Evolutionary conservation across 805 yeast species (phyloP).

Genomic region (Yamadazyma kitorensis): DNA sequence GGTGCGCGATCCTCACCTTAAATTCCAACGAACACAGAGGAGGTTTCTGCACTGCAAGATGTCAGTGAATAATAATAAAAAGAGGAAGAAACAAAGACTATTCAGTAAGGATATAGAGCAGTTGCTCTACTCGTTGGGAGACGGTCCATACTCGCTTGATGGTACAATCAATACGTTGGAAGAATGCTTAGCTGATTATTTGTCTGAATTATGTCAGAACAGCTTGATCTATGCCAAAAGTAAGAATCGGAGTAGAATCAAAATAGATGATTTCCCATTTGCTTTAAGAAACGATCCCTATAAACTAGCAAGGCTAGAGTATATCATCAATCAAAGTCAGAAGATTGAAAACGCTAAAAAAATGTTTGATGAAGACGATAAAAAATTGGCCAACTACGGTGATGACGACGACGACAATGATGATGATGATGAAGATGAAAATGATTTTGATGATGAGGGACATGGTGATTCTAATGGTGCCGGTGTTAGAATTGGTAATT

Average conservation of each 20-base stretch:
- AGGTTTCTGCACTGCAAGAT: no score
- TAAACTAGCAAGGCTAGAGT: conserved; percentile 39
- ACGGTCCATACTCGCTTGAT: conserved; percentile 38
- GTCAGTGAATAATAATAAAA: conserved; percentile 6
- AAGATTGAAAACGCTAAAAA: conserved; percentile 39
- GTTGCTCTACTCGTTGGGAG: conserved; percentile 40
- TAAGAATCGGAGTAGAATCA: conserved; percentile 38
- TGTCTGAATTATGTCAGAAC: conserved; percentile 33
- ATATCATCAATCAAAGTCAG: conserved; percentile 36
- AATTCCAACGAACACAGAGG: no score
- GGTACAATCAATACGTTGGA: conserved; percentile 37
- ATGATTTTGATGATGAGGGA: background rate
- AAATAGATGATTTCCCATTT: conserved; percentile 42
- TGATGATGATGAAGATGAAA: conserved; percentile 6
- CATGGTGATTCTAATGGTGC: background rate
- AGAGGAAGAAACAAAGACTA: conserved; percentile 31
- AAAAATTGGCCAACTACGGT: conserved; percentile 9
- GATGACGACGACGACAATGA: conserved; percentile 8
- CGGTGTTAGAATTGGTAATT: no score
- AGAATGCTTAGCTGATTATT: conserved; percentile 36
- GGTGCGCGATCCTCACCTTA: no score
- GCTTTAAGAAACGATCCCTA: conserved; percentile 40
- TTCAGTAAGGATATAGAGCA: conserved; percentile 42
- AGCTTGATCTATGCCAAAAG: conserved; percentile 31
- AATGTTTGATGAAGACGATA: conserved; percentile 35